Percentiles rank a stretch among this genome's conserved stretches.
phyloP scores from a whole-genome alignment of 2,329 filamentous ascomycete genomes.

The Venturia carpophila region DNA sequence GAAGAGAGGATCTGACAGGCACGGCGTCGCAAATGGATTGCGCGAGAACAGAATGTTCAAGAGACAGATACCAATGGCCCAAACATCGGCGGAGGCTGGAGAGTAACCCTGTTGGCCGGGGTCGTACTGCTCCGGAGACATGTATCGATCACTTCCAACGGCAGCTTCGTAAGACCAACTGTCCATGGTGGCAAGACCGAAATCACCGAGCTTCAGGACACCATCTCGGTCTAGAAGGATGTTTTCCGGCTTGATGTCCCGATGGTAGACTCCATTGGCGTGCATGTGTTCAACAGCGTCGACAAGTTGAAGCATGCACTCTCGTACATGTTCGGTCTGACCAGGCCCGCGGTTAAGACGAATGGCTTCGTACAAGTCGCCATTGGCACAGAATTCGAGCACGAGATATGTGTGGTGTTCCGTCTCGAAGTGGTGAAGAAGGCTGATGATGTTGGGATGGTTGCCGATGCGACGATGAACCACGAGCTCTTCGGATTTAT shows the following conservation, averaged over 20 bases:
- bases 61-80: conserved; percentile 94
- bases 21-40: conserved; percentile 90
- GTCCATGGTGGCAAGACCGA: conserved; percentile 84
- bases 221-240: conserved; percentile 86
- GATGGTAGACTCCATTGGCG: conserved; percentile 82
- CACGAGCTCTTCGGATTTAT: conserved; percentile 70
- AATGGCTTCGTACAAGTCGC: conserved; percentile 96
- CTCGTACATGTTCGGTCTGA: conserved; percentile 92
- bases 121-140: conserved; percentile 98
- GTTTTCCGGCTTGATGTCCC: conserved; percentile 99
- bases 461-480: conserved; percentile 71
- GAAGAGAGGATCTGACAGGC: conserved; percentile 84
- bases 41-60: conserved; percentile 94
- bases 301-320: conserved; percentile 93
- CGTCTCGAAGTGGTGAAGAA: conserved; percentile 87
- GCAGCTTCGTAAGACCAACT: conserved; percentile 86
- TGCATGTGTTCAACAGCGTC: conserved; percentile 88
- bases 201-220: conserved; percentile 92
- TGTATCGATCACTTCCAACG: conserved; percentile 96
- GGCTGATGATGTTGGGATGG: conserved; percentile 89
- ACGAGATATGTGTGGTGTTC: conserved; percentile 84
- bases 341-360: conserved; percentile 78
- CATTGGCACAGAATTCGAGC: conserved; percentile 89
- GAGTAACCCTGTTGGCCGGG: conserved; percentile 81
- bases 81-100: conserved; percentile 87